Evolutionary conservation across 495 filamentous ascomycete species (phyloP), one percentile per base, ranked within the genome.

Genomic region (Daldinia concentrica): DNA sequence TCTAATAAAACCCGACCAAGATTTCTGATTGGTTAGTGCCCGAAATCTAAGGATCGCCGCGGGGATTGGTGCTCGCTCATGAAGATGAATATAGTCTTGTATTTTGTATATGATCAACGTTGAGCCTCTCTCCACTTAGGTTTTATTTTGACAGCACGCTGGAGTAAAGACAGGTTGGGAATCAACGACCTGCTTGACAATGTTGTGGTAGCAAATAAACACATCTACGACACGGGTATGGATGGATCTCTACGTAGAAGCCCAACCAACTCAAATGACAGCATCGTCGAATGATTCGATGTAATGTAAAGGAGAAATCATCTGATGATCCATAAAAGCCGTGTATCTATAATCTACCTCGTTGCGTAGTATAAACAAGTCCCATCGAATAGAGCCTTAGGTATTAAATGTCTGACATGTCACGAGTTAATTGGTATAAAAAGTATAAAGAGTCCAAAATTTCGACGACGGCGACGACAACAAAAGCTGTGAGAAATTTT

Each of bases 31-130:
- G 43, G 43, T 4, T 22, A 12, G 43, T 48, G 43, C 24, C 43
- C 43, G 43, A 48, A 48, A 48, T 48, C 43, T 24, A 4, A 48
- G 22, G 43, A 48, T 48, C 43, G 43, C 19, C 43, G 43, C 43
- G 43, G 43, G 43, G 43, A 48, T 48, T 48, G 43, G 43, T 48
- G 8, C 29, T 56, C n/a, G 61, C 50, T 50, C 15, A 15, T n/a
- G 27, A 48, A 34, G 27, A 64, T 39, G 39, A 14, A 60, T 50
- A 50, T 29, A 29, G 14, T 19, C 22, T 66, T 60, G 64, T 67
- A 62, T 63, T 30, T 69, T 17, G 61, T 65, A 70, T 54, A 60
- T 50, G 62, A 71, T 66, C 68, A 66, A 59, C 63, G 45, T 71
- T 63, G 69, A 71, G 69, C 69, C 69, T 66, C 62, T 71, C 15